A percentile compares a stretch with the other conserved stretches of the same genome.
phyloP scores from a whole-genome alignment of 164 flowering plant species.

The Piper betle region DNA sequence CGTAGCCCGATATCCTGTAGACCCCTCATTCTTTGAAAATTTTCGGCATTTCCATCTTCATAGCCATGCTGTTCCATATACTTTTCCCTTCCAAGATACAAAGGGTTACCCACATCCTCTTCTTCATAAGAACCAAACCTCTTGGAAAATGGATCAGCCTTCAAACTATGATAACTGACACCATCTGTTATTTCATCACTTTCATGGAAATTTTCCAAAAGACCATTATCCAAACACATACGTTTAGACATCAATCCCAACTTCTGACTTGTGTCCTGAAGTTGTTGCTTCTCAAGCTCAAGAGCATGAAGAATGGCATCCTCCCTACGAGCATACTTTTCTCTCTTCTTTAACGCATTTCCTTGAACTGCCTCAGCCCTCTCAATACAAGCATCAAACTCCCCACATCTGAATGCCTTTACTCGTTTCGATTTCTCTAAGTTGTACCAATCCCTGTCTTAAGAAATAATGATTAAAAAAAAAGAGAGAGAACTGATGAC shows the following conservation, averaged over 20 bases:
- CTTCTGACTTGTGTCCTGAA: conserved; percentile 46
- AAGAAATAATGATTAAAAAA: neutral
- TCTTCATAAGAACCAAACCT: conserved; percentile 17
- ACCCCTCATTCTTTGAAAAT: conserved; percentile 56
- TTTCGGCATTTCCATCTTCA: conserved; percentile 42
- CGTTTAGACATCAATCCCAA: conserved; percentile 22
- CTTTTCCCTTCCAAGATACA: conserved; percentile 13
- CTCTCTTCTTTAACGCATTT: conserved; percentile 74
- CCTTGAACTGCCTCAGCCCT: conserved; percentile 76
- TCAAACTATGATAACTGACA: conserved; percentile 17
- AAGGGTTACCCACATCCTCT: conserved; percentile 17
- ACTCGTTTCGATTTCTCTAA: conserved; percentile 96
- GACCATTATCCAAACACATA: conserved; percentile 10
- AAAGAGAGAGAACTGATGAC: neutral
- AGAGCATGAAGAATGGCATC: conserved; percentile 99
- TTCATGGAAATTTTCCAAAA: conserved; percentile 23
- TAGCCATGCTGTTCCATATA: conserved; percentile 22
- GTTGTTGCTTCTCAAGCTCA: conserved; percentile 70
- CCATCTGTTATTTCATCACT: conserved; percentile 11
- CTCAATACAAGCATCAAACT: conserved; percentile 88
- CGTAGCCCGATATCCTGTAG: conserved; percentile 65
- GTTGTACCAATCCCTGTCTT: conserved; percentile 93
- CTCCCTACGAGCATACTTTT: conserved; percentile 95
- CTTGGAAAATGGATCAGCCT: conserved; percentile 20
- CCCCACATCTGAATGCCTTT: conserved; percentile 96